Evolutionary conservation across 139 green algal genomes (phyloP), one percentile per base, ranked within the genome.

Genomic region (Chlorella sp.): DNA sequence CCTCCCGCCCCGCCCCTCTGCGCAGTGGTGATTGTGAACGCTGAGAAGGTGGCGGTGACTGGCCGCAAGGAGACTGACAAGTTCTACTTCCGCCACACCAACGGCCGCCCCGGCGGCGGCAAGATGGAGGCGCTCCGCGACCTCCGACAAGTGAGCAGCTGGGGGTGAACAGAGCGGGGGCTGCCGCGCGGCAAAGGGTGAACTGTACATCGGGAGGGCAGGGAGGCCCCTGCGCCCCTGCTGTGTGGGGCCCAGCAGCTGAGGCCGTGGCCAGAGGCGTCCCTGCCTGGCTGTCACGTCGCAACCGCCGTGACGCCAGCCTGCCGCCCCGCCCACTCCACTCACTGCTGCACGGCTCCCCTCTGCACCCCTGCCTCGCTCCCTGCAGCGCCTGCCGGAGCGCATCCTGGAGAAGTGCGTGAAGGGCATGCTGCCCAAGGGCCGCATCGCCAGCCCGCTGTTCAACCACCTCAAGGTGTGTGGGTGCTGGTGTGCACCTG

Each of bases 341-440:
- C n/a, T n/a, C n/a, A n/a, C n/a, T n/a, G n/a, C n/a, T n/a, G n/a
- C n/a, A n/a, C n/a, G n/a, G n/a, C n/a, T n/a, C n/a, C n/a, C n/a
- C n/a, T 39, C 32, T 20, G 36, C 4, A 36, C 13, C 26, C 32
- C 39, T 63, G 62, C 78, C 78, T 41, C 38, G 47, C 39, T 78
- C 7, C 25, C 51, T 88, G 86, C 92, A 96, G 91, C 92, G 98
- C 64, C 92, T 99, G 34, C 98, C 98, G 2, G 95, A 99, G 94
- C 93, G 98, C 85, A 99, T 99, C 86, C 89, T 99, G 60, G 98
- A 99, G 92, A 94, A 95, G 75, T 96, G 97, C 1, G 96, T 99
- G 3, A 95, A 96, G 88, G 98, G 98, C 76, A 99, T 99, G 98
- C 90, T 99, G 82, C 98, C 98, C 69, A 99, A 99, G 90, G 94